Evolutionary conservation across 805 yeast genomes (phyloP), one percentile per base, ranked within the genome.

Genomic region (Pachysolen tannophilus): DNA sequence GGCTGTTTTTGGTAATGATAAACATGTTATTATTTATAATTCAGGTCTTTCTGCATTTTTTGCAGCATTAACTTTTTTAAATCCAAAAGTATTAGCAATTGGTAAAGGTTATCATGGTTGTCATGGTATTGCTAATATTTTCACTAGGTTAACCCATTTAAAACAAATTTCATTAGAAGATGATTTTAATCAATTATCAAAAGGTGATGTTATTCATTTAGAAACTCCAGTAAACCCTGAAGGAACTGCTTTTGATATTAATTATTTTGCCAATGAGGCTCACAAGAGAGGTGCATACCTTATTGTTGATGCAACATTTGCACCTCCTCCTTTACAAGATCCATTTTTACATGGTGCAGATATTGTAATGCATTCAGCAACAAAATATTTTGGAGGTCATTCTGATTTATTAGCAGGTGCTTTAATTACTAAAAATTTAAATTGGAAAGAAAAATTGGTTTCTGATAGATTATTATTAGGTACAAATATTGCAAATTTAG

Each of bases 381-480:
- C 96, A 1, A 88, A 88, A 54, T 90, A 81, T 59, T 81, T 86
- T 50, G 96, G 95, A 26, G 97, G 97, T n/a, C 96, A 88, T 58
- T 83, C 94, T 6, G 97, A 88, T 55, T 61, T 87, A 28, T 63
- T 88, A 33, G 87, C 95, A 5, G 97, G 97, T 23, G 64, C 81
- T 9, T 58, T 87, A 14, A 75, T 78, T 14, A 77, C 82, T n/a
- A 78, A 79, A 50, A 74, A 74, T 40, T 44, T 49, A 7, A 56
- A 61, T 2, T 65, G 65, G 5, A 69, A 70, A 38, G 45, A 60
- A 16, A 50, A 61, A 28, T 63, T 88, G 41, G 55, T 65, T 5
- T 55, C 52, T 0, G 96, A 88, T 46, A 68, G 97, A 47, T 56
- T 76, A 7, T 69, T 65, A 40, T 58, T 87, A 36, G 97, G 96